Conservation (phyloP, 2,329 filamentous ascomycete species). For the Lomentospora prolificans region DNA sequence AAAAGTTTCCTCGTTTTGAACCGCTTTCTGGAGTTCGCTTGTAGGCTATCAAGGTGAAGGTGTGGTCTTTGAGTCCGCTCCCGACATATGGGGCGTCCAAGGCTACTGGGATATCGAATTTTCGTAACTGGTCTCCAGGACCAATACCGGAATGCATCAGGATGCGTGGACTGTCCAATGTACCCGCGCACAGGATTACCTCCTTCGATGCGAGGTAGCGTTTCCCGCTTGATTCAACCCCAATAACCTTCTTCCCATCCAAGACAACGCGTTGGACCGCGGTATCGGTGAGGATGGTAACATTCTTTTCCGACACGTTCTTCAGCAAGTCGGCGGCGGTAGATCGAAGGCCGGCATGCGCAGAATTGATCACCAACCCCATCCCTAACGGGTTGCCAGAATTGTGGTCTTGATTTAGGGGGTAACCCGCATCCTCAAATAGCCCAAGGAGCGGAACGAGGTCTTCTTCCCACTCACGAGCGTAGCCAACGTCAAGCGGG, state of each 20-base stretch:
- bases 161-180: conserved; percentile 30
- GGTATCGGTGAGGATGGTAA: conserved; percentile 39
- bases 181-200: conserved; percentile 32
- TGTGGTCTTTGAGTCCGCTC: conserved; percentile 29
- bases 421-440: conserved; percentile 37
- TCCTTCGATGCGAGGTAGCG: conserved; percentile 28
- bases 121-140: conserved; percentile 20
- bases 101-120: conserved; percentile 24
- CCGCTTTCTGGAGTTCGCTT: conserved; percentile 26
- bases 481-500: conserved; percentile 36
- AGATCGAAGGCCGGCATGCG: conserved; percentile 34
- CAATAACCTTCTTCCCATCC: conserved; percentile 32
- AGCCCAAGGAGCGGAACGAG: conserved; percentile 33
- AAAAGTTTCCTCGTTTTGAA: conserved; percentile 35
- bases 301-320: conserved; percentile 33
- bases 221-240: conserved; percentile 30
- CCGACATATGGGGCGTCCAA: conserved; percentile 27
- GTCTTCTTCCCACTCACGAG: conserved; percentile 25
- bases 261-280: conserved; percentile 38
- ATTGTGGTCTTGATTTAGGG: conserved; percentile 45
- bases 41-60: conserved; percentile 27
- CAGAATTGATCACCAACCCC: conserved; percentile 37
- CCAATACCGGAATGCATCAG: conserved; percentile 36
- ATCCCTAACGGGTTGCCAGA: conserved; percentile 49
- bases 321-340: conserved; percentile 41